These are phyloP conservation scores for Eimeria sp. DNA, from an alignment of 169 alveolate genomes.

Conservation along the genomic window DNA sequence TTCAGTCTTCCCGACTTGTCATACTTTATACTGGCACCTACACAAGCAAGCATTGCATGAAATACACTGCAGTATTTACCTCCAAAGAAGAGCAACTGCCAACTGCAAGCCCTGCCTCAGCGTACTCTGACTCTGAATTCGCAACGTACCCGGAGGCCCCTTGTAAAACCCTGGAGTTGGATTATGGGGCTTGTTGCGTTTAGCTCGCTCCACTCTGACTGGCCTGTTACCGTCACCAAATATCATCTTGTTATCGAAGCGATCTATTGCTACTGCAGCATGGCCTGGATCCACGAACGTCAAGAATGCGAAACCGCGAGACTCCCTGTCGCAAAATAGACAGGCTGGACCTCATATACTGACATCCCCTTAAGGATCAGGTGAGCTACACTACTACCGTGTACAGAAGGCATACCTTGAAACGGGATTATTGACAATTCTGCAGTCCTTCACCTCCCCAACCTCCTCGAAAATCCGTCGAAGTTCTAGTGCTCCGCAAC, in stretches of 20 bases:
- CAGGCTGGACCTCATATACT: not conserved
- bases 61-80: no score
- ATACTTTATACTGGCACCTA: conserved; percentile 82
- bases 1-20: conserved; percentile 78
- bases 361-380: no score
- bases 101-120: not conserved
- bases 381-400: not conserved
- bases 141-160: conserved; percentile 82
- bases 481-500: conserved; percentile 56
- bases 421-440: conserved; percentile 81
- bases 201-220: conserved; percentile 77
- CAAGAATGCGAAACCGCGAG: conserved; percentile 83
- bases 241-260: conserved; percentile 75
- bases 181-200: conserved; percentile 81
- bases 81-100: not conserved
- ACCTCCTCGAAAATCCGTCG: conserved; percentile 81
- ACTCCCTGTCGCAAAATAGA: conserved; percentile 43
- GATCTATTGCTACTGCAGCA: conserved; percentile 69
- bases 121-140: not conserved
- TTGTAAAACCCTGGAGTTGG: conserved; percentile 83
- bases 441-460: conserved; percentile 77
- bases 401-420: conserved; percentile 52
- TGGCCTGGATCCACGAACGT: conserved; percentile 68
- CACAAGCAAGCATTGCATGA: not conserved
- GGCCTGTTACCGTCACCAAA: conserved; percentile 64